Base-by-base conservation (phyloP, 129 eudicot genomes). In the Tanacetum coccineum region DNA sequence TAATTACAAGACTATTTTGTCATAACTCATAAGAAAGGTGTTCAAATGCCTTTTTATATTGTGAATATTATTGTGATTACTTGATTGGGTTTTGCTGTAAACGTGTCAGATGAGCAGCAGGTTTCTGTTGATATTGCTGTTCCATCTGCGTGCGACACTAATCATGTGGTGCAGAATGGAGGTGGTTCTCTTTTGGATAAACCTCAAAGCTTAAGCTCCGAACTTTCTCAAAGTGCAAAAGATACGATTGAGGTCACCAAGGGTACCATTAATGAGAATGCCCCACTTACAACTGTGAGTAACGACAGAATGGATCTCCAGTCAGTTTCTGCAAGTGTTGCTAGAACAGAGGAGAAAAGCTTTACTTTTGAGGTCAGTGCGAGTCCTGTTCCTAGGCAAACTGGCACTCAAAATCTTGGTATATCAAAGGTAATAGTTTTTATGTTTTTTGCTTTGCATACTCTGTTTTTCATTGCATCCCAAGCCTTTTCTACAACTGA, bases 281-380 rank as follows among this genome's bases (percentile, higher is more conserved):
- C 59, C 6, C 55, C 52, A 51, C 56, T 53, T 53, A 26, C 78
- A 55, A 70, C 28, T 26, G 62, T 9, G 15, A 32, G 68, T 47
- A 15, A 19, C 58, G 51, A 44, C 48, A n/a, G 20, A 52, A 70
- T 9, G 64, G 72, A 48, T 9, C 68, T 62, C 50, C 73, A 64
- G 40, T 39, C 67, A 0, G 71, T 48, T 44, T 57, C 85, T 17
- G 64, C 52, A 52, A 70, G 56, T 47, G 83, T 46, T 66, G 61
- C 36, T 51, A 42, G 74, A 30, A 78, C 68, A 59, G 84, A 74
- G 78, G 89, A 82, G 49, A 82, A 25, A 49, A 84, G 70, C 73
- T 80, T 81, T 66, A 82, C 88, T 25, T 86, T 77, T 70, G 87
- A 89, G 70, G 81, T 82, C 53, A 77, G 62, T 78, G 77, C 81